phyloP scores from a whole-genome alignment of 1,139 yeast species.

The Taphrina communis region DNA sequence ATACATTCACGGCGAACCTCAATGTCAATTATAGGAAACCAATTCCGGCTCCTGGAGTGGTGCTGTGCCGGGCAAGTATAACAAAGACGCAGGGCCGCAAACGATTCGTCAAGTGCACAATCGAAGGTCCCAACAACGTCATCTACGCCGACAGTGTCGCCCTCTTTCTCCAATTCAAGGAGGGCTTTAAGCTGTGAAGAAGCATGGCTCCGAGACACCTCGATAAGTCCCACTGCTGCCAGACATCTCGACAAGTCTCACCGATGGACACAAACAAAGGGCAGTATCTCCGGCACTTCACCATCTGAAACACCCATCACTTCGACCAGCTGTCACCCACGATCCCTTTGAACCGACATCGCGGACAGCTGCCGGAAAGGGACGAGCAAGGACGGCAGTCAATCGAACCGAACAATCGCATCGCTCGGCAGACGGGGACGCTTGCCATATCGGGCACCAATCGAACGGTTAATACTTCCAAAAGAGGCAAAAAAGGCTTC shows the following conservation, averaged over 20 bases:
- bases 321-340: not conserved
- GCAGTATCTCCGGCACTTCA: not conserved
- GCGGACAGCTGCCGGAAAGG: not conserved
- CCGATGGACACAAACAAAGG: too few species aligned
- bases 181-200: conserved; percentile 12
- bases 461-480: conserved; percentile 4
- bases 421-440: not conserved
- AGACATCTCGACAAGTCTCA: not conserved
- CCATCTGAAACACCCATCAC: not conserved
- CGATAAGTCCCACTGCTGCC: not conserved
- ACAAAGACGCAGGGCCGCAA: conserved; percentile 26
- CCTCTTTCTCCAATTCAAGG: conserved; percentile 23
- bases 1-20: conserved; percentile 34
- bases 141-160: conserved; percentile 24
- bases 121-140: conserved; percentile 29
- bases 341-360: too few species aligned
- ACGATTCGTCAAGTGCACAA: conserved; percentile 24
- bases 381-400: not conserved
- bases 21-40: conserved; percentile 32
- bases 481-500: not conserved
- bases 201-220: conserved; percentile 3
- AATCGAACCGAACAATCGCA: not conserved
- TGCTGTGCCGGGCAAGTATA: conserved; percentile 27
- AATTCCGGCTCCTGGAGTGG: conserved; percentile 27
- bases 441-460: too few species aligned